Conservation (phyloP, 495 filamentous ascomycete species). For the Penicillium waksmanii region DNA sequence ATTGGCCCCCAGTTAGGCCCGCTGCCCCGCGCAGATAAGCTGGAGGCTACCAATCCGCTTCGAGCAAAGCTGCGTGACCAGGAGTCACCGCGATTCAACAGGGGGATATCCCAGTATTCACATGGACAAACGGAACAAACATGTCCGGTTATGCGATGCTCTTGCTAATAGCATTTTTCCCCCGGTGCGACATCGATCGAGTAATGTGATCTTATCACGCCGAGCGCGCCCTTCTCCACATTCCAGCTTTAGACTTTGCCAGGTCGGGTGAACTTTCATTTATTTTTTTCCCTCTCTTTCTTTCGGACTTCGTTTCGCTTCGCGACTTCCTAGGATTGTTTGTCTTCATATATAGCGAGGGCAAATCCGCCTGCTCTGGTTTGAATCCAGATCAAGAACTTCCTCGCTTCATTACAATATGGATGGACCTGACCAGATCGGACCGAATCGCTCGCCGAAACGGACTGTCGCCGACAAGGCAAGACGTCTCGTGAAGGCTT, state of each 20-base stretch:
- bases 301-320: background rate
- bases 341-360: background rate
- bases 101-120: background rate
- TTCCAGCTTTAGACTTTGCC: background rate
- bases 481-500: slow-evolving; percentile 41
- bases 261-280: background rate
- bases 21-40: slow-evolving; percentile 1
- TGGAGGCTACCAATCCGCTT: background rate
- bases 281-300: slow-evolving; percentile 2
- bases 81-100: background rate
- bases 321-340: background rate
- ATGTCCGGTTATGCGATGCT: slow-evolving; percentile 24
- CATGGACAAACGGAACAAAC: slow-evolving; percentile 1
- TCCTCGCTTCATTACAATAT: slow-evolving; percentile 23
- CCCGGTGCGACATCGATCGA: background rate
- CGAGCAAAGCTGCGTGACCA: background rate
- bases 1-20: background rate
- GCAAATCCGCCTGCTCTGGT: background rate
- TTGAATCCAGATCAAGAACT: slow-evolving; percentile 2
- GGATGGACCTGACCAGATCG: slow-evolving; percentile 57
- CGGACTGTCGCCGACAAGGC: slow-evolving; percentile 40
- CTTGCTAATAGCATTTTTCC: slow-evolving; percentile 23
- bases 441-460: slow-evolving; percentile 49
- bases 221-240: slow-evolving; percentile 12
- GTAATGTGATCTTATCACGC: slow-evolving; percentile 13